Base-by-base conservation (phyloP, 2,329 filamentous ascomycete species). In the Sclerotinia sclerotiorum region DNA sequence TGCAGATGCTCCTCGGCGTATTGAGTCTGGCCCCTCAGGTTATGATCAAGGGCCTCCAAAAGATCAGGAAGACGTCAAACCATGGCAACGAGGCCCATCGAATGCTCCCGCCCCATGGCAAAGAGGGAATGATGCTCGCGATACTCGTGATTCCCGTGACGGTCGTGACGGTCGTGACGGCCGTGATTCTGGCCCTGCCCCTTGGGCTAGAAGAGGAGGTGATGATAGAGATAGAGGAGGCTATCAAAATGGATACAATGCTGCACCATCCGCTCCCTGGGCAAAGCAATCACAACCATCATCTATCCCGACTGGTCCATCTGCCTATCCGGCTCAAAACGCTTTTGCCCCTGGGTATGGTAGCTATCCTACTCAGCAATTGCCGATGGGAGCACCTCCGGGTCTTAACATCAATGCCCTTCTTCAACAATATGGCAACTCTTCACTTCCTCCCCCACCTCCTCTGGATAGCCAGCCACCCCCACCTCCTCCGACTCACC, bases 11-110 rank as follows among this genome's bases (percentile, higher is more conserved):
- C 90, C 89, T 74, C 90, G 89, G 73, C 92, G 91, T 72, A 97
- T 99, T 77, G 95, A 97, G 81, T 92, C 90, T 71, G 92, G 91
- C 17, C 91, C 92, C 10, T 70, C 87, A 67, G 84, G 83, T 48
- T 87, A 85, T 72, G 85, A 86, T 64, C 80, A 87, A 79, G 68
- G 79, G 62, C 75, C 78, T 69, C 75, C 72, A n/a, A 74, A 78
- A 51, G 82, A 81, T 21, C 27, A 54, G 69, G 83, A 82, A 72
- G 88, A 90, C 73, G 83, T 87, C 73, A 94, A 92, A 80, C 94
- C 94, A 63, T 97, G 93, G 93, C 91, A 97, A 78, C 88, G 92
- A 77, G 92, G 90, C 49, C 92, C 93, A 24, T 93, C 91, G 42
- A 92, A 92, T 69, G 92, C 90, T 69, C 87, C 92, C 78, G 93